A percentile compares a stretch with the other conserved stretches of the same genome.
These are phyloP conservation scores for Xylariaceae sp. DNA, from an alignment of 2,329 filamentous ascomycete species.

Conservation along the genomic window DNA sequence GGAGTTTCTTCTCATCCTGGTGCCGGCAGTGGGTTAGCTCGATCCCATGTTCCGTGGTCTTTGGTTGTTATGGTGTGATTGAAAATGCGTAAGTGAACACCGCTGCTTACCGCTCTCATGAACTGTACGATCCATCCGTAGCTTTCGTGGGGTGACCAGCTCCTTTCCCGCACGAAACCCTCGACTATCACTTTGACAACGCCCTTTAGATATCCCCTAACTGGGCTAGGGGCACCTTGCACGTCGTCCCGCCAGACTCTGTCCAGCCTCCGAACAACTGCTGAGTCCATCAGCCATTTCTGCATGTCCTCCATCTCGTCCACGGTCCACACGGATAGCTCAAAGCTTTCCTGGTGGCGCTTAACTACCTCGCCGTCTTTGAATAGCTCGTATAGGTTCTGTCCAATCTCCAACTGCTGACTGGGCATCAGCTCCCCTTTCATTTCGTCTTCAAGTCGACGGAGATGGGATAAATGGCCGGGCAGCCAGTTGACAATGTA, in stretches of 20 bases:
- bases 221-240: slow-evolving; percentile 7
- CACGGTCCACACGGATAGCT: slow-evolving; percentile 7
- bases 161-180: slow-evolving; percentile 7
- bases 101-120: slow-evolving; percentile 5
- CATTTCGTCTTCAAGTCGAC: slow-evolving; percentile 10
- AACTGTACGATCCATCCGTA: slow-evolving; percentile 6
- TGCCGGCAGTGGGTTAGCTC: neutral
- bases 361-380: slow-evolving; percentile 6
- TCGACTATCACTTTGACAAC: slow-evolving; percentile 7
- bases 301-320: slow-evolving; percentile 11
- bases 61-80: no score
- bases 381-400: slow-evolving; percentile 15
- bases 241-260: slow-evolving; percentile 14
- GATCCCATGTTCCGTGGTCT: no score
- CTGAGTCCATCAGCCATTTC: slow-evolving; percentile 15
- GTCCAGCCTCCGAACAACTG: slow-evolving; percentile 11
- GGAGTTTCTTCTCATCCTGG: neutral
- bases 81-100: neutral
- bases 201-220: slow-evolving; percentile 8
- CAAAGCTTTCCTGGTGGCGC: slow-evolving; percentile 11
- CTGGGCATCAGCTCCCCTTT: slow-evolving; percentile 8
- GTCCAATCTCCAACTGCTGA: slow-evolving; percentile 13
- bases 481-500: slow-evolving; percentile 16
- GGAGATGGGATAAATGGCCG: slow-evolving; percentile 11
- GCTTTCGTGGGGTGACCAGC: slow-evolving; percentile 2